Evolutionary conservation across 2,329 filamentous ascomycete species (phyloP).

Genomic region (Daldinia sp.): DNA sequence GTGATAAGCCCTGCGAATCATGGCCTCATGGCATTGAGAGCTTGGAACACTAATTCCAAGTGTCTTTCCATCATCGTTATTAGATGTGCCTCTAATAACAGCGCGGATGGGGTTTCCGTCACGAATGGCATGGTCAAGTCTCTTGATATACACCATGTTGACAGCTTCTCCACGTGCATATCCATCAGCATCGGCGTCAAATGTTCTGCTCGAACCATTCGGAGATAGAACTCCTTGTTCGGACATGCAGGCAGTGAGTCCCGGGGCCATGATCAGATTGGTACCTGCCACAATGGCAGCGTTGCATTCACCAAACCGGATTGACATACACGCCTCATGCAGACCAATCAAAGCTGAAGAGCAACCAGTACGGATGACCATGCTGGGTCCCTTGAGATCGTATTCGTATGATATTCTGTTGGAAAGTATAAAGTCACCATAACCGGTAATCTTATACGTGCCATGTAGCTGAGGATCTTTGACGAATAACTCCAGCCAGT

Average conservation of each 20-base stretch:
- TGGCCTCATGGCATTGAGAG: constrained; percentile 39
- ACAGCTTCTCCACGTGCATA: constrained; percentile 65
- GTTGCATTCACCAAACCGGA: constrained; percentile 31
- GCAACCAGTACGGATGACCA: constrained; percentile 40
- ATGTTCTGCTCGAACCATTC: constrained; percentile 50
- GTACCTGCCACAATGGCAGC: constrained; percentile 38
- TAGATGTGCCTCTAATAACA: constrained; percentile 54
- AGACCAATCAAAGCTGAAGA: constrained; percentile 37
- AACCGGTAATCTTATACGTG: constrained; percentile 27
- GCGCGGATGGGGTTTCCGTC: constrained; percentile 60
- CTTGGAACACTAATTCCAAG: constrained; percentile 41
- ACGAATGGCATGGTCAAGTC: constrained; percentile 58
- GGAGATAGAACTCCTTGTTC: constrained; percentile 53
- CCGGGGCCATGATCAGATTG: constrained; percentile 35
- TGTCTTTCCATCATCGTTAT: constrained; percentile 59
- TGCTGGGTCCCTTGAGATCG: constrained; percentile 41
- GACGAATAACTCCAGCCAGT: constrained; percentile 48
- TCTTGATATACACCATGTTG: constrained; percentile 60
- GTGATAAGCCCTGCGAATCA: constrained; percentile 38
- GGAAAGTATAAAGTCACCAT: constrained; percentile 33
- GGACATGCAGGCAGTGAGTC: background rate
- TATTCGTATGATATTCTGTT: constrained; percentile 48
- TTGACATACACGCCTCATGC: constrained; percentile 37
- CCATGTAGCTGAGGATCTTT: constrained; percentile 33
- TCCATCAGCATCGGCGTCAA: constrained; percentile 61